A percentile compares a stretch with the other conserved stretches of the same genome.
phyloP scores from a whole-genome alignment of 345 rosid species.

The Passiflora organensis region DNA sequence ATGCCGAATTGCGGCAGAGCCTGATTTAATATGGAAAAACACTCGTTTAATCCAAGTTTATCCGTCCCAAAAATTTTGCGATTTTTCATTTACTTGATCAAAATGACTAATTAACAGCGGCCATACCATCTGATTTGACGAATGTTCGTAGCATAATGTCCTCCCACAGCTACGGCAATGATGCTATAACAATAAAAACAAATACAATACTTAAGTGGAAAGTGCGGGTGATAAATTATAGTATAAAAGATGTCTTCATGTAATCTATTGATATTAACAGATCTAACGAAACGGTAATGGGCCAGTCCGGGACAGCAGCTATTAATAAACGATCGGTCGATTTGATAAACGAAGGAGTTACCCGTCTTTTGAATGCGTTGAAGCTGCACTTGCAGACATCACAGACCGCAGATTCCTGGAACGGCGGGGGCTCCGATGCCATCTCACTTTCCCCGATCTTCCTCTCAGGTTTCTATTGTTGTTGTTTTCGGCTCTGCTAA shows the following conservation, averaged over 20 bases:
- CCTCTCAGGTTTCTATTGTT: too few relatives aligned
- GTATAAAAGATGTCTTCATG: neutral
- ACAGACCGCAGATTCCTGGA: constrained; percentile 63
- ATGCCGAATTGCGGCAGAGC: constrained; percentile 62
- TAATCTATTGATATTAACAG: neutral
- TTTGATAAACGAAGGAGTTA: constrained; percentile 12
- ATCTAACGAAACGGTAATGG: neutral
- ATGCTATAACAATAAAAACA: constrained; percentile 41
- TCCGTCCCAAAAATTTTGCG: neutral
- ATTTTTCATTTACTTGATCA: neutral
- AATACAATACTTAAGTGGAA: neutral
- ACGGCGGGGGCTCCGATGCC: constrained; percentile 60
- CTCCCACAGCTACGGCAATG: constrained; percentile 77
- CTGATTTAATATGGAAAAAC: constrained; percentile 22
- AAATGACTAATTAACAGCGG: neutral
- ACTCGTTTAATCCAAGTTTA: too few relatives aligned
- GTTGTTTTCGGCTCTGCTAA: neutral
- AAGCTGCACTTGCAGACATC: constrained; percentile 80
- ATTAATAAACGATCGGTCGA: neutral
- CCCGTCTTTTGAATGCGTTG: constrained; percentile 69
- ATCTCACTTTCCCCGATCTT: constrained; percentile 19
- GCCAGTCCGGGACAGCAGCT: too few relatives aligned
- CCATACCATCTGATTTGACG: constrained; percentile 62
- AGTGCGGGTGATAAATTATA: neutral
- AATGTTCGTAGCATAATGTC: constrained; percentile 68